Conservation (phyloP, 1,284 basidiomycete species). For the Leccinum fallax region DNA sequence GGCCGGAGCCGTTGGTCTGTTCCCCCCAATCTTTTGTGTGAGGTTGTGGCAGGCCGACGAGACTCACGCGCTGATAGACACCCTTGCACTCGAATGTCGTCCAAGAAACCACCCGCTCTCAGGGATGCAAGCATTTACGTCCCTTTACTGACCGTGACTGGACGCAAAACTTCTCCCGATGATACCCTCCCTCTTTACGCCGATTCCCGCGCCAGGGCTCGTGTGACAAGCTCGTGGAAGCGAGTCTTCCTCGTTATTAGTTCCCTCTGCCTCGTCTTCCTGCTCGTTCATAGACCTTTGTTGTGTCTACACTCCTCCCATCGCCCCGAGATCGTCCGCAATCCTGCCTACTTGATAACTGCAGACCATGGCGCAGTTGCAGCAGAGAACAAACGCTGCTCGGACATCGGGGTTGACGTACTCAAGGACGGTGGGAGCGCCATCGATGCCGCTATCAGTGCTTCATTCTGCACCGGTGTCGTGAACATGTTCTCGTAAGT, state of each 20-base stretch:
- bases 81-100: slow-evolving; percentile 6
- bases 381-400: slow-evolving; percentile 83
- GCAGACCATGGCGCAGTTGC: slow-evolving; percentile 85
- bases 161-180: slow-evolving; percentile 4
- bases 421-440: slow-evolving; percentile 88
- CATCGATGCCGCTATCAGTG: slow-evolving; percentile 83
- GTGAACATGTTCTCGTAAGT: slow-evolving; percentile 87
- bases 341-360: slow-evolving; percentile 74
- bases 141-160: not conserved
- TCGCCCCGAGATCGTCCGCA: slow-evolving; percentile 38
- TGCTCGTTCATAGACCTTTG: slow-evolving; percentile 11
- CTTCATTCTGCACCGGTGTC: slow-evolving; percentile 83
- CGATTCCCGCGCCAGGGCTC: slow-evolving; percentile 1
- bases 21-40: too few relatives aligned
- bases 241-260: slow-evolving; percentile 12
- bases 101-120: not conserved
- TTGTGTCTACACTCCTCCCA: not conserved
- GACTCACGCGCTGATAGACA: not conserved
- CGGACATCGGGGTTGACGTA: slow-evolving; percentile 76
- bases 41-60: not conserved
- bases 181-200: slow-evolving; percentile 29
- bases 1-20: too few relatives aligned
- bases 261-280: slow-evolving; percentile 19
- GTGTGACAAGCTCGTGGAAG: slow-evolving; percentile 13
- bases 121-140: not conserved